These are phyloP conservation scores for Picea glauca DNA, from an alignment of 75 land plant species.

Conservation along the genomic window DNA sequence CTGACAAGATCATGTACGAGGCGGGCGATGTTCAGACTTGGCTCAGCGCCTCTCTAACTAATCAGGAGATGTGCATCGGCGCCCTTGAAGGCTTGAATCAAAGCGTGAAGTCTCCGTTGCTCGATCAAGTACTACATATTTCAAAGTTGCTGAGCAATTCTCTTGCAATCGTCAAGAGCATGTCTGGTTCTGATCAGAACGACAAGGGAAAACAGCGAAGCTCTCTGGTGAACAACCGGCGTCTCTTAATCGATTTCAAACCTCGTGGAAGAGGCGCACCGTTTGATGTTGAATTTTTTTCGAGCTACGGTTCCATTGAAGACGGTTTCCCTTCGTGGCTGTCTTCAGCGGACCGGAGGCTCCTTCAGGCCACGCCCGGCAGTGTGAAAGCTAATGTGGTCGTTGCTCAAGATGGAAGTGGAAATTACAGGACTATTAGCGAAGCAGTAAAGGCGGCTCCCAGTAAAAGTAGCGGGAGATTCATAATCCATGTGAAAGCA, in stretches of 20 bases:
- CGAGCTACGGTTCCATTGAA: conserved; percentile 15
- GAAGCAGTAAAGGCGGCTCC: conserved; percentile 52
- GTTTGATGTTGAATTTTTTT: background rate
- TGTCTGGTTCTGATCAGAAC: conserved; percentile 16
- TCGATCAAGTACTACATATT: background rate
- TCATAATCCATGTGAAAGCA: conserved; percentile 45
- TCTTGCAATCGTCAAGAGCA: conserved; percentile 41
- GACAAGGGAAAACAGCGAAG: background rate
- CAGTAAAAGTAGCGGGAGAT: conserved; percentile 15
- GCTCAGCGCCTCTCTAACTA: conserved; percentile 54
- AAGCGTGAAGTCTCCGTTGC: background rate
- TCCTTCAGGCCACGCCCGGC: background rate
- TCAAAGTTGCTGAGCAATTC: conserved; percentile 30
- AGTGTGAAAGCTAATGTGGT: conserved; percentile 10
- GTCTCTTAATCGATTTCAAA: background rate
- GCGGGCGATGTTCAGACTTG: conserved; percentile 25
- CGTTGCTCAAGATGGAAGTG: conserved; percentile 49
- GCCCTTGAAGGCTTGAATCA: conserved; percentile 14
- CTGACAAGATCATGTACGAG: no score
- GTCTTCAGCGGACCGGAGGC: background rate
- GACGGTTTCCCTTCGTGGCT: conserved; percentile 17
- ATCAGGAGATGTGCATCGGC: conserved; percentile 51
- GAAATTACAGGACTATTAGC: conserved; percentile 36
- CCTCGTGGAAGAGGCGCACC: no score
- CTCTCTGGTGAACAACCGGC: no score